phyloP scores from a whole-genome alignment of 768 basidiomycete species.

The Russula compacta region DNA sequence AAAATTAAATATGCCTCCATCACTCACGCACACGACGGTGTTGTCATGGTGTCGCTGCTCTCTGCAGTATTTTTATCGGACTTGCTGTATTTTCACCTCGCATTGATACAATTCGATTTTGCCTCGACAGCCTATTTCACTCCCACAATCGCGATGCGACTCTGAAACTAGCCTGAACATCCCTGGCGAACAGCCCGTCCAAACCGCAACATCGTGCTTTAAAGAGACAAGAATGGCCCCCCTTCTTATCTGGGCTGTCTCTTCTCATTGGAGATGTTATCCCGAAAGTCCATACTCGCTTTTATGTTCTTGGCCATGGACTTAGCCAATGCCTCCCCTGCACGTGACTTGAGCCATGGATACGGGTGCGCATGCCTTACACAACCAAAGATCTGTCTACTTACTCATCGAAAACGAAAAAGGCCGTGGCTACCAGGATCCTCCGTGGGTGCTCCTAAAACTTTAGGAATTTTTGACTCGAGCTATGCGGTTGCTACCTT shows the following conservation, averaged over 20 bases:
- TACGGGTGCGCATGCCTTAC: background rate
- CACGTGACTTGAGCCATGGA: background rate
- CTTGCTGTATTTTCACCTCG: too few relatives aligned
- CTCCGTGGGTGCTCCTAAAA: background rate
- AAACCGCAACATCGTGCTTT: background rate
- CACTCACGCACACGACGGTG: too few relatives aligned
- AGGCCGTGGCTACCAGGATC: background rate
- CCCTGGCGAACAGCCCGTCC: background rate
- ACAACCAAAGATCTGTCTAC: background rate
- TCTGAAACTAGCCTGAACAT: background rate
- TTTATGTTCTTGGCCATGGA: slow-evolving; percentile 29
- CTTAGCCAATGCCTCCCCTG: background rate
- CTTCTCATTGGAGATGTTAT: slow-evolving; percentile 5
- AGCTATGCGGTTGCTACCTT: slow-evolving; percentile 20
- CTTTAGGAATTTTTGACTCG: slow-evolving; percentile 21
- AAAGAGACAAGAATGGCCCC: background rate
- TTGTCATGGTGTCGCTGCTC: too few relatives aligned
- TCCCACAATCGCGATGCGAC: background rate
- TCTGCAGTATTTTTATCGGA: too few relatives aligned
- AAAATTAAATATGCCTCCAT: too few relatives aligned
- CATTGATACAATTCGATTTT: background rate
- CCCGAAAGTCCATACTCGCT: slow-evolving; percentile 40
- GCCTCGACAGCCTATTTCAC: background rate
- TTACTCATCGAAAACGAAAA: background rate
- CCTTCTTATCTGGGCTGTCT: too few relatives aligned